phyloP scores from a whole-genome alignment of 2,329 filamentous ascomycete genomes.

The Colletotrichum sp. region DNA sequence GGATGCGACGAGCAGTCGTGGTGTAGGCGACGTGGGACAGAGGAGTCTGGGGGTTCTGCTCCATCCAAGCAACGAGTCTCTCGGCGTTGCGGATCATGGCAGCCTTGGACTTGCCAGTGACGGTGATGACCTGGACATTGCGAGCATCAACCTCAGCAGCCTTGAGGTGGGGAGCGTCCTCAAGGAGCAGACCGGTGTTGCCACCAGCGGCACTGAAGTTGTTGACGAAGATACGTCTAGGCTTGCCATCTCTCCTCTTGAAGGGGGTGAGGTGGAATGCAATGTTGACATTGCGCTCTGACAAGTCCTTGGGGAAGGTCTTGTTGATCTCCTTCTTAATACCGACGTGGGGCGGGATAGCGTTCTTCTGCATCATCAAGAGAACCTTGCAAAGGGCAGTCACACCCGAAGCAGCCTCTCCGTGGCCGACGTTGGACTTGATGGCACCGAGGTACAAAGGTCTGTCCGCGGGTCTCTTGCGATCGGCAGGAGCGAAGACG shows the following conservation, averaged over 20 bases:
- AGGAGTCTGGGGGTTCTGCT: slow-evolving; percentile 53
- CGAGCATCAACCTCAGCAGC: slow-evolving; percentile 57
- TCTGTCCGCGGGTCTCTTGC: slow-evolving; percentile 50
- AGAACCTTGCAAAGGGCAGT: slow-evolving; percentile 70
- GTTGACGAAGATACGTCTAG: slow-evolving; percentile 62
- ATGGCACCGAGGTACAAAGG: slow-evolving; percentile 67
- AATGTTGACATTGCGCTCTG: slow-evolving; percentile 63
- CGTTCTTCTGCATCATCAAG: slow-evolving; percentile 66
- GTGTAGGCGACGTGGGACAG: slow-evolving; percentile 68
- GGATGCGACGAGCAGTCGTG: slow-evolving; percentile 68
- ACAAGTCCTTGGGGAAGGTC: slow-evolving; percentile 61
- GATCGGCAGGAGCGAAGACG: slow-evolving; percentile 52
- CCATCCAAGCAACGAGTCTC: slow-evolving; percentile 58
- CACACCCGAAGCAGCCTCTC: slow-evolving; percentile 65
- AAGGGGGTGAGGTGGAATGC: slow-evolving; percentile 58
- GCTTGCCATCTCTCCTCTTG: slow-evolving; percentile 50
- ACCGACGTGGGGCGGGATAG: slow-evolving; percentile 69
- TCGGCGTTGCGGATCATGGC: slow-evolving; percentile 65
- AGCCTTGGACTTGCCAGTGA: slow-evolving; percentile 61
- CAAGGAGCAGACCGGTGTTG: slow-evolving; percentile 70
- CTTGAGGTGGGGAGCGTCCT: slow-evolving; percentile 60
- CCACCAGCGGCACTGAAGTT: slow-evolving; percentile 76
- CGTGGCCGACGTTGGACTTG: slow-evolving; percentile 70
- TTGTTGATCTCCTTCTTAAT: slow-evolving; percentile 70
- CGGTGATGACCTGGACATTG: slow-evolving; percentile 59